These are phyloP conservation scores for Trypanosoma cruzi DNA, from an alignment of 208 protist genomes.

Conservation along the genomic window DNA sequence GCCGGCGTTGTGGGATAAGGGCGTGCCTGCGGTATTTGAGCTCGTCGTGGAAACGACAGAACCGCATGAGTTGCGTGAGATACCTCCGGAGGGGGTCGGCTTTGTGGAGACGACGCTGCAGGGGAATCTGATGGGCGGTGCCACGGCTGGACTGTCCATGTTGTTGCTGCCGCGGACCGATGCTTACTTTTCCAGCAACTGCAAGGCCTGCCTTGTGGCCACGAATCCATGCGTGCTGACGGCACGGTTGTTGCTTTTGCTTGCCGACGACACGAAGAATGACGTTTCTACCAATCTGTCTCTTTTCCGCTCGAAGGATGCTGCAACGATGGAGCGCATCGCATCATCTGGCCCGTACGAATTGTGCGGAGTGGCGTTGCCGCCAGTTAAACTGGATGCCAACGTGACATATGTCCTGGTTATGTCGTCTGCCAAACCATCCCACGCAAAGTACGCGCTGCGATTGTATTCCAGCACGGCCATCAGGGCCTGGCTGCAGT, in stretches of 20 bases:
- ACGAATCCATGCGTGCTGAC: conserved; percentile 35
- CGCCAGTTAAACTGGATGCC: conserved; percentile 47
- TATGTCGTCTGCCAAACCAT: conserved; percentile 44
- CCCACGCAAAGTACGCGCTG: conserved; percentile 61
- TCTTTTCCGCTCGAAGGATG: conserved; percentile 53
- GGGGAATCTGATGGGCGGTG: conserved; percentile 39
- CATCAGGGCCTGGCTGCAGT: conserved; percentile 36
- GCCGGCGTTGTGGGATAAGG: conserved; percentile 61
- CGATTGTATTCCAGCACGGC: conserved; percentile 56
- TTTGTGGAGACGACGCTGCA: conserved; percentile 44
- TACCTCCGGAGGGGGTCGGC: conserved; percentile 36
- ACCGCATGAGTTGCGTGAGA: conserved; percentile 41
- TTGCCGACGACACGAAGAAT: conserved; percentile 31
- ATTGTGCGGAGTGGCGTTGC: conserved; percentile 37
- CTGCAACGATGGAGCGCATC: conserved; percentile 57
- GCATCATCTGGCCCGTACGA: conserved; percentile 50
- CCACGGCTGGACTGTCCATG: conserved; percentile 15
- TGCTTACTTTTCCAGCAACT: conserved; percentile 57
- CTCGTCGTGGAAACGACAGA: conserved; percentile 72
- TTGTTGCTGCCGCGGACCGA: conserved; percentile 39
- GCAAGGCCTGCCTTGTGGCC: conserved; percentile 45
- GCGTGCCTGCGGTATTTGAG: conserved; percentile 53
- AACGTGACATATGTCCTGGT: conserved; percentile 59
- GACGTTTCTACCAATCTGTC: conserved; percentile 44
- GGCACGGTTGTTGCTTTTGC: conserved; percentile 56